Conservation (phyloP, 768 basidiomycete species). For the Lanmaoa rubissima region DNA sequence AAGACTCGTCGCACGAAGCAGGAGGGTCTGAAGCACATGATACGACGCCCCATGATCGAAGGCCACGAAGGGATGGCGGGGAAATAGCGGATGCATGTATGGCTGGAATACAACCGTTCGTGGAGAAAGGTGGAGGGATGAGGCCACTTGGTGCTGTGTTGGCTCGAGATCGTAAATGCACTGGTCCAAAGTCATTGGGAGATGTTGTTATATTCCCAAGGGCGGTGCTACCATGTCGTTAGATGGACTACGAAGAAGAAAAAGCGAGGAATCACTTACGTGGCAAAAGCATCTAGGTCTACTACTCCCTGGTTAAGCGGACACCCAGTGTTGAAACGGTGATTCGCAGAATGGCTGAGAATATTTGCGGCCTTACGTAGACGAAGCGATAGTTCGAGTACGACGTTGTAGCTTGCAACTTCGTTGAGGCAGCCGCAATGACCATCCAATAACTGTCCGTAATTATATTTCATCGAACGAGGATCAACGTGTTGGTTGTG, state of each 20-base stretch:
- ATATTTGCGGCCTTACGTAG: conserved; percentile 59
- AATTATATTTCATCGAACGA: conserved; percentile 14
- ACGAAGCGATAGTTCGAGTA: conserved; percentile 63
- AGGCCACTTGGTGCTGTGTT: conserved; percentile 1
- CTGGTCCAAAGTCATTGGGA: conserved; percentile 23
- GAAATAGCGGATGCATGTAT: conserved; percentile 21
- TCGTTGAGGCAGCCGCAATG: conserved; percentile 63
- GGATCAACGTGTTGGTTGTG: conserved; percentile 6
- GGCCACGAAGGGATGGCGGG: conserved; percentile 14
- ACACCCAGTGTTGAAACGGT: conserved; percentile 34
- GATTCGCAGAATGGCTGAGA: conserved; percentile 46
- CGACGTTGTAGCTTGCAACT: conserved; percentile 49
- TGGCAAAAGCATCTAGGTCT: conserved; percentile 51
- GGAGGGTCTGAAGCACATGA: conserved; percentile 28
- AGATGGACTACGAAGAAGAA: conserved; percentile 1
- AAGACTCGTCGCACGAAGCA: conserved; percentile 49
- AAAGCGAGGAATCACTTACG: conserved; percentile 37
- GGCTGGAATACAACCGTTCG: conserved; percentile 15
- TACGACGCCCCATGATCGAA: conserved; percentile 19
- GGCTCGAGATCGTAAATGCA: conserved; percentile 16
- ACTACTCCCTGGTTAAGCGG: conserved; percentile 44
- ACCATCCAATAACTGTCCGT: conserved; percentile 23
- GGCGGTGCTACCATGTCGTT: conserved; percentile 35
- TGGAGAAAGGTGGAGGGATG: conserved; percentile 11
- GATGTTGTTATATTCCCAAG: conserved; percentile 37